Base-by-base conservation (phyloP, 2,329 filamentous ascomycete species). In the Botryotinia globosa region DNA sequence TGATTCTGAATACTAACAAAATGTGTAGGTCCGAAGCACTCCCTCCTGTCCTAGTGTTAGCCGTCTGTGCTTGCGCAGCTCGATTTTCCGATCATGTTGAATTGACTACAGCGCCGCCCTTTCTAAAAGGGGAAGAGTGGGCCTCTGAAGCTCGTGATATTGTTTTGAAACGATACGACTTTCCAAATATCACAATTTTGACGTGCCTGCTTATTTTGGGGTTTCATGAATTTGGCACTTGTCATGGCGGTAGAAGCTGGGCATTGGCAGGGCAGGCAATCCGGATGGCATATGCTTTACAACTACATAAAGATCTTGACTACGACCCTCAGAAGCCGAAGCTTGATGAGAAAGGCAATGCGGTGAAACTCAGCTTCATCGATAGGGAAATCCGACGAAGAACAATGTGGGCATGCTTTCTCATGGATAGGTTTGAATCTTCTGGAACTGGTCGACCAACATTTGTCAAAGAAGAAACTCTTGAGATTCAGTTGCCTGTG, bases 381-480 rank as follows among this genome's bases (percentile, higher is more conserved):
- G 96, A 98, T 81, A 91, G 94, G 42, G 96, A 99, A 81, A 98
- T 98, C 71, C 88, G 96, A 74, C 86, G 96, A 77, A 89, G 96
- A 72, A 96, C 94, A 3, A 98, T 99, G 95, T 99, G 96, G 96
- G 93, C 94, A 20, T 98, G 95, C 80, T 97, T 97, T 79, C 82
- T 98, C 72, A 98, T 98, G 94, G 96, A 99, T 81, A 90, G 95
- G 0, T 98, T 98, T 85, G 98, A 97, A 82, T 98, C 95, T 0
- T 98, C 94, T 1, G 95, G 96, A 2, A 97, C 94, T 3, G 94
- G 98, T 78, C 88, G 95, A 54, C 96, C 96, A 32, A 93, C 94
- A 70, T 97, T 98, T 77, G 91, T 97, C 71, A 91, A 93, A 76
- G 94, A 98, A 81, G 93, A 96, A 76, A 93, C 93, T 72, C 88